Base-by-base conservation (phyloP, 2,329 filamentous ascomycete species). In the Achaetomium macrosporum region DNA sequence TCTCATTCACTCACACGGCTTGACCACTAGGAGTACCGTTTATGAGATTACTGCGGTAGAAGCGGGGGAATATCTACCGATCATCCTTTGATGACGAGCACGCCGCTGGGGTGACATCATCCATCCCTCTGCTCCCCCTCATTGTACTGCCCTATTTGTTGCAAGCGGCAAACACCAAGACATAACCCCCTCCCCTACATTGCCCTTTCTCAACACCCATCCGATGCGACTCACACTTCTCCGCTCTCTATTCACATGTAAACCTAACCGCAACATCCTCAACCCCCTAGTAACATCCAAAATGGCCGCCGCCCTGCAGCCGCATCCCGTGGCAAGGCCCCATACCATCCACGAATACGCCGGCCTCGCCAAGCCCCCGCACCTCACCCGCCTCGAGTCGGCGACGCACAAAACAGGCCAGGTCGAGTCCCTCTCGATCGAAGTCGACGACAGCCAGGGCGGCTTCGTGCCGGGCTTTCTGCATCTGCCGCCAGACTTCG, bases 401-500 rank as follows among this genome's bases (percentile, higher is more conserved):
- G n/a, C 40, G 11, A 42, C 50, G 25, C 49, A 50, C 50, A 54
- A 57, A 25, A 41, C 33, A 17, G 42, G 43, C 42, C 13, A 40
- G 8, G 44, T 58, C 53, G 53, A 59, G 36, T 19, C 55, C 2
- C 45, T 59, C 31, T 52, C 31, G 45, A 58, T 59, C 48, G 45
- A 56, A 17, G 57, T 58, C 10, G 49, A 57, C 20, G 55, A 54
- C 53, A 8, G 13, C 20, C 30, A 51, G 10, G 56, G 58, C 43
- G 59, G 56, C 17, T 62, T 58, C 33, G 60, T 64, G 20, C 59
- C 59, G 1, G 65, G 60, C 43, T 64, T 69, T 50, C 58, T 69
- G 9, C 68, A 69, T 55, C 58, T 67, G 31, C 66, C 66, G 2
- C 61, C 57, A n/a, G 57, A 62, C 40, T 66, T 65, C 51, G 51